A percentile compares a stretch with the other conserved stretches of the same genome.
Evolutionary conservation across 129 eudicot genomes (phyloP).

Genomic region (Artemisia argyi): DNA sequence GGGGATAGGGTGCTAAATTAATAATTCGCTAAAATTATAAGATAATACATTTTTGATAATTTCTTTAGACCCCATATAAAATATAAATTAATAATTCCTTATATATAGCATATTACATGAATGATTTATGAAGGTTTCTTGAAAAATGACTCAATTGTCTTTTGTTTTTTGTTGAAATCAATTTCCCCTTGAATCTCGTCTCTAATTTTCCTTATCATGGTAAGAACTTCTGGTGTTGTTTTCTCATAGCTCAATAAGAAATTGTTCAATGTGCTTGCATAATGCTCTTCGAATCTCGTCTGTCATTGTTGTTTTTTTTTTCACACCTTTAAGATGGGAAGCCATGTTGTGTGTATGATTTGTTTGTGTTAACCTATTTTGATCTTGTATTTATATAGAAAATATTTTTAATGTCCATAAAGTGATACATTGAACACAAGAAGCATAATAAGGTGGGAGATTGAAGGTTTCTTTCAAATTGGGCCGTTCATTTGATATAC

Average conservation of each 20-base stretch:
- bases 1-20: slow-evolving; percentile 31
- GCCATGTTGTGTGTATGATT: no score
- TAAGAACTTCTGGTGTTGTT: slow-evolving; percentile 36
- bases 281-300: no score
- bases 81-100: slow-evolving; percentile 28
- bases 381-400: no score
- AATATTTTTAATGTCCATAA: no score
- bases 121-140: slow-evolving; percentile 8
- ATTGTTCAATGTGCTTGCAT: no score
- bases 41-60: slow-evolving; percentile 33
- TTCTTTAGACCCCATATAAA: slow-evolving; percentile 28
- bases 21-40: slow-evolving; percentile 36
- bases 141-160: neutral
- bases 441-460: slow-evolving; percentile 26
- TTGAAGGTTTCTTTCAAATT: slow-evolving; percentile 27
- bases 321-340: no score
- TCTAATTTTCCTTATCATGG: slow-evolving; percentile 34
- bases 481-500: slow-evolving; percentile 24
- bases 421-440: no score
- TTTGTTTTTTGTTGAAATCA: slow-evolving; percentile 29
- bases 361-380: no score
- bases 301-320: no score
- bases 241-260: slow-evolving; percentile 38
- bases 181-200: slow-evolving; percentile 40
- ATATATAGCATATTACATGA: slow-evolving; percentile 25